Base-by-base conservation (phyloP, 345 rosid species). In the Zanthoxylum bungeanum region DNA sequence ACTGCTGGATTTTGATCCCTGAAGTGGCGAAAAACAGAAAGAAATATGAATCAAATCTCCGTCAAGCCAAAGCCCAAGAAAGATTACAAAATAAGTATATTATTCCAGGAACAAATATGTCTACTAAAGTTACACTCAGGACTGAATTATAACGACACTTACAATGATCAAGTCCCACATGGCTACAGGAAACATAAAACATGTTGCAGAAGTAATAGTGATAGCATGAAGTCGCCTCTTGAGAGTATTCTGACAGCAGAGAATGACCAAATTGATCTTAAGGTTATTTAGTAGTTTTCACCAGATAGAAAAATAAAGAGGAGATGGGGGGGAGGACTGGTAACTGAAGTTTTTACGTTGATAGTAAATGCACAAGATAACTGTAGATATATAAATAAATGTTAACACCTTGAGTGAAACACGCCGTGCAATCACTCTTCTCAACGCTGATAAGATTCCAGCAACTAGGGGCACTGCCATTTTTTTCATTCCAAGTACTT, bases 101-200 rank as follows among this genome's bases (percentile, higher is more conserved):
- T 30, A 53, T 62, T 59, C 40, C 22, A 28, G 12, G 70, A 65
- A 59, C 42, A 55, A 30, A 47, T 63, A 30, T 40, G 28, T 36
- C 8, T 8, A 40, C 25, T 25, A 4, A n/a, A 47, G 68, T 53
- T 40, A 64, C 40, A 42, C 46, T 9, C 22, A 61, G 25, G n/a
- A 75, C 46, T 36, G 9, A 70, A 24, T 69, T 61, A 63, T 30
- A n/a, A n/a, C n/a, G 47, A 68, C 27, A 81, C 99, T 89, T 89
- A 92, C 99, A 8, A 82, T 80, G 75, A 95, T 85, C 74, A 89
- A 84, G 83, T 92, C 94, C 98, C 99, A 95, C 97, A 95, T 95
- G 67, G 98, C 99, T 64, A 89, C 88, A 36, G 99, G 99, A 85
- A 95, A 95, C 68, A 95, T 75, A 71, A 95, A 89, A 74, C 96